phyloP scores from a whole-genome alignment of 148 eudicot species.

The Polygonum aviculare region DNA sequence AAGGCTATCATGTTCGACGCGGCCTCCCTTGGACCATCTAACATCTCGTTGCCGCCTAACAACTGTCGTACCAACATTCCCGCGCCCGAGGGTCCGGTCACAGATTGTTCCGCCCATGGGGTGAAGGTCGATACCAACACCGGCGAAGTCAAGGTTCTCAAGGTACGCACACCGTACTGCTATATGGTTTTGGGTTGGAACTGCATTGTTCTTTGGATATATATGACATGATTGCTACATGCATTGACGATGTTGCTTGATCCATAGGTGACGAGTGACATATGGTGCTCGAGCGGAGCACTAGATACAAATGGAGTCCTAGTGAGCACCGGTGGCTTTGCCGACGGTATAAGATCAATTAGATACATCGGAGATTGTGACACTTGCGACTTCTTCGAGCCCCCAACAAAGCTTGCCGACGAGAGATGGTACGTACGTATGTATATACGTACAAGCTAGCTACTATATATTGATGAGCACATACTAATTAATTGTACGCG shows the following conservation, averaged over 20 bases:
- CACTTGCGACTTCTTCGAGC: constrained; percentile 39
- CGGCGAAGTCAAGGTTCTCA: constrained; percentile 32
- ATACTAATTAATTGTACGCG: too few species aligned
- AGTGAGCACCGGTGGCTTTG: constrained; percentile 58
- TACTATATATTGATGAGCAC: too few species aligned
- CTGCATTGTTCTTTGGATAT: too few species aligned
- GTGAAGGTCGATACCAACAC: constrained; percentile 45
- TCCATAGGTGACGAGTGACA: constrained; percentile 37
- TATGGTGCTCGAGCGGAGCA: constrained; percentile 94
- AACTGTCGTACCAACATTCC: constrained; percentile 24
- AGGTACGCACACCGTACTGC: constrained; percentile 29
- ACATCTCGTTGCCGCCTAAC: constrained; percentile 13
- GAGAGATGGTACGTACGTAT: constrained; percentile 45
- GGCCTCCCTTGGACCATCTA: constrained; percentile 45
- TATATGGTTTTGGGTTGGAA: too few species aligned
- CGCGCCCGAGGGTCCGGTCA: background rate
- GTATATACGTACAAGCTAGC: too few species aligned
- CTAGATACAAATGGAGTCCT: constrained; percentile 42
- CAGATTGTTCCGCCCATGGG: constrained; percentile 63
- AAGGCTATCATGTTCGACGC: constrained; percentile 63
- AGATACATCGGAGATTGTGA: constrained; percentile 25
- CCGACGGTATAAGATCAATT: constrained; percentile 33
- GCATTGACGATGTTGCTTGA: background rate
- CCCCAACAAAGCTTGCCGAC: constrained; percentile 15
- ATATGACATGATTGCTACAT: too few species aligned